Base-by-base conservation (phyloP, 768 basidiomycete species). In the Zangia roseola region DNA sequence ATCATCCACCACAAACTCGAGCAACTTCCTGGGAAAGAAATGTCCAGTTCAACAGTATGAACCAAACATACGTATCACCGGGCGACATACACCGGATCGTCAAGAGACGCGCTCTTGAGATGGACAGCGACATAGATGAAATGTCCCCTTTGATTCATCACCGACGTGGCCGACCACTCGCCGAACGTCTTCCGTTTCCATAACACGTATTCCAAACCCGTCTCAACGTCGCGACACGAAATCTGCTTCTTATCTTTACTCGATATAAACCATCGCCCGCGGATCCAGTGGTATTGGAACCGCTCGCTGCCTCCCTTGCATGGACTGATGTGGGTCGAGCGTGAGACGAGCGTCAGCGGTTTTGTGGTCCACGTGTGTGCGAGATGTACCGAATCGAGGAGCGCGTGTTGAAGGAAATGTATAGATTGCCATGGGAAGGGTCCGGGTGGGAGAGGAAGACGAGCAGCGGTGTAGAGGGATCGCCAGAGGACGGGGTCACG, bases 61-160 rank as follows among this genome's bases (percentile, higher is more conserved):
- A n/a, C n/a, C n/a, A n/a, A n/a, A n/a, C n/a, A n/a, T n/a, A n/a
- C n/a, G n/a, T n/a, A n/a, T n/a, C n/a, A n/a, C n/a, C n/a, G n/a
- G n/a, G n/a, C n/a, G n/a, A 62, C 59, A 5, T 33, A 61, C 59
- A 56, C 57, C 3, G 50, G 45, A 37, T 61, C 57, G 10, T 13
- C 13, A 2, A 60, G 39, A 12, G 12, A 37, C 1, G 54, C 57
- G 16, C 6, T 28, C 1, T 30, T 33, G 23, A 56, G 38, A 33
- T 60, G 57, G 5, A 63, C 33, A 1, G 40, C 50, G 24, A 61
- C 17, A 14, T 47, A 60, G 8, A 63, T 33, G 40, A 60, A 28
- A 31, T 62, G 57, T 2, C 43, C 60, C 13, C 20, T 17, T 10
- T 31, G 6, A 3, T 23, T 45, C 37, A 46, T 51, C 43, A 56